phyloP scores from a whole-genome alignment of 164 flowering plant species.

The Aristolochia contorta region DNA sequence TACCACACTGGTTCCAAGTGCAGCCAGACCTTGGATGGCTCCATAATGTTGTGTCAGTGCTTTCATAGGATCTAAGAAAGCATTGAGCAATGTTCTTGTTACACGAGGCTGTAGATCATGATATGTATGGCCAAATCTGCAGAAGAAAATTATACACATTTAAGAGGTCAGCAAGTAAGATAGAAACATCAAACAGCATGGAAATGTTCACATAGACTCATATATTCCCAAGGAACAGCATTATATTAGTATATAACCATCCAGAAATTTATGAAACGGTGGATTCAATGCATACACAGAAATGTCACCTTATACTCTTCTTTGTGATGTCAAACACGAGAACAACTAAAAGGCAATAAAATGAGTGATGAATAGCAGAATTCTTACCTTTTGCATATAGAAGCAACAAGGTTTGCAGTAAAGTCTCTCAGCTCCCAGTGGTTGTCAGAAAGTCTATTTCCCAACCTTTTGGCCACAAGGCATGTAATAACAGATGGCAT shows the following conservation, averaged over 20 bases:
- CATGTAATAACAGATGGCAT: slow-evolving; percentile 96
- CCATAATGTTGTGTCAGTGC: slow-evolving; percentile 93
- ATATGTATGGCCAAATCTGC: slow-evolving; percentile 82
- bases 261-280: too few relatives aligned
- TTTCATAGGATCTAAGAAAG: slow-evolving; percentile 77
- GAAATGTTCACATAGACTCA: too few relatives aligned
- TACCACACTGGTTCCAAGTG: slow-evolving; percentile 89
- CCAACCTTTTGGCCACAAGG: slow-evolving; percentile 83
- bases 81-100: slow-evolving; percentile 74
- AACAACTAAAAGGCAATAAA: too few relatives aligned
- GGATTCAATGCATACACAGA: too few relatives aligned
- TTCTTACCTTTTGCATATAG: slow-evolving; percentile 78
- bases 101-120: slow-evolving; percentile 78
- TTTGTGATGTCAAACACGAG: too few relatives aligned
- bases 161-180: neutral
- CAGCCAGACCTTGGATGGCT: slow-evolving; percentile 87
- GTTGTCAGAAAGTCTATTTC: slow-evolving; percentile 66
- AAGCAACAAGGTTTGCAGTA: slow-evolving; percentile 70
- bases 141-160: slow-evolving; percentile 1
- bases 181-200: too few relatives aligned
- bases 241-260: too few relatives aligned
- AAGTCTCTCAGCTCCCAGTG: slow-evolving; percentile 95
- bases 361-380: too few relatives aligned
- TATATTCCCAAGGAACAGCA: neutral
- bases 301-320: too few relatives aligned